A percentile compares a stretch with the other conserved stretches of the same genome.
Evolutionary conservation across 129 eudicot genomes (phyloP).

Genomic region (Artemisia tridentata): DNA sequence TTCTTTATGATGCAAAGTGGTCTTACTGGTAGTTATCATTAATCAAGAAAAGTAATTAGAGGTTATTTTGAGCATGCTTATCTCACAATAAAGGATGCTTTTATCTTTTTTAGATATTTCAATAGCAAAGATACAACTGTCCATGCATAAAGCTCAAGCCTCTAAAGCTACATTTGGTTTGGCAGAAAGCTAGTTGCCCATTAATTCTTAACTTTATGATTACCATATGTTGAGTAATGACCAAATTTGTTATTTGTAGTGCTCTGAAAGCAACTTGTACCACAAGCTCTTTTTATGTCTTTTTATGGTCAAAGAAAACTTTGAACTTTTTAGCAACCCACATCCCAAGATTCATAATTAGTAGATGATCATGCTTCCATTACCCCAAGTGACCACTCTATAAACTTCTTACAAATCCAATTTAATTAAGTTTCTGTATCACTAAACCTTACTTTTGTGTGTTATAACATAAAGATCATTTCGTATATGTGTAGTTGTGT

Average conservation of each 20-base stretch:
- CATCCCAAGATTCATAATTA: slow-evolving; percentile 53
- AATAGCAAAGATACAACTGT: slow-evolving; percentile 24
- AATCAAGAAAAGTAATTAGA: slow-evolving; percentile 28
- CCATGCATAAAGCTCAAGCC: slow-evolving; percentile 26
- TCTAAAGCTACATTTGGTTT: slow-evolving; percentile 17
- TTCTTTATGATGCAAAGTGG: slow-evolving; percentile 25
- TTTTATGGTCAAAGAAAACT: slow-evolving; percentile 35
- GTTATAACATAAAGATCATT: neutral
- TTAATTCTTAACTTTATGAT: slow-evolving; percentile 15
- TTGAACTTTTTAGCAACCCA: slow-evolving; percentile 43
- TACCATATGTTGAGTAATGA: slow-evolving; percentile 18
- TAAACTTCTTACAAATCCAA: slow-evolving; percentile 55
- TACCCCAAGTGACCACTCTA: slow-evolving; percentile 44
- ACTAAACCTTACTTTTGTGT: slow-evolving; percentile 16
- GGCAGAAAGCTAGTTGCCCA: slow-evolving; percentile 17
- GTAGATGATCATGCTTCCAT: slow-evolving; percentile 31
- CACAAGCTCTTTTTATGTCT: slow-evolving; percentile 33
- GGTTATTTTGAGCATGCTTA: slow-evolving; percentile 22
- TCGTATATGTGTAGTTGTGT: neutral
- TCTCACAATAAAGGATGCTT: slow-evolving; percentile 26
- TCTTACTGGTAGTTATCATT: slow-evolving; percentile 31
- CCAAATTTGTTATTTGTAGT: slow-evolving; percentile 32
- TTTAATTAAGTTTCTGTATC: slow-evolving; percentile 25
- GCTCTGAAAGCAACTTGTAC: slow-evolving; percentile 43
- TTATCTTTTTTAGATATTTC: slow-evolving; percentile 24